Evolutionary conservation across 2,329 filamentous ascomycete species (phyloP).

Genomic region (Fusarium sp.): DNA sequence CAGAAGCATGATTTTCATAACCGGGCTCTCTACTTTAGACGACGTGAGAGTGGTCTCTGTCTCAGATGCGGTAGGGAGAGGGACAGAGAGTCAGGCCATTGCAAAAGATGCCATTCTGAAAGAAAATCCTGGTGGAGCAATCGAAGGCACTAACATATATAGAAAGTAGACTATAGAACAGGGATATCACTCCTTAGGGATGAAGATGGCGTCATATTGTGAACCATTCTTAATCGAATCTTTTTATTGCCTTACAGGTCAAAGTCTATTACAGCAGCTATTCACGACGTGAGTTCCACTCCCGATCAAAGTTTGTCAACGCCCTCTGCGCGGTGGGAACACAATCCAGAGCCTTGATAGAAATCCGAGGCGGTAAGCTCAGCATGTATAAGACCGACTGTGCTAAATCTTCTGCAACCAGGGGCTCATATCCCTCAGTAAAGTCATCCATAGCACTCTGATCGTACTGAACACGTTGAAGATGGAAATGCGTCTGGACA

Average conservation of each 20-base stretch:
- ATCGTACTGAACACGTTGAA: constrained; percentile 15
- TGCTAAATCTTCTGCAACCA: constrained; percentile 15
- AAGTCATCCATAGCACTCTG: constrained; percentile 13
- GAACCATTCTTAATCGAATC: fast-evolving
- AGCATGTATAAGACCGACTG: constrained; percentile 20
- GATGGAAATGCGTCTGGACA: constrained; percentile 23
- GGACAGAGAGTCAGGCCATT: neutral
- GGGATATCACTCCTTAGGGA: neutral
- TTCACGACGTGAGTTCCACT: neutral
- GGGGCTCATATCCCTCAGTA: constrained; percentile 6
- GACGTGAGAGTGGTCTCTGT: neutral
- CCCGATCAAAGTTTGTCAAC: neutral
- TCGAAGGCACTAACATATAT: fast-evolving
- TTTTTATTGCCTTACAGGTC: fast-evolving
- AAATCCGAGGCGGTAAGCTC: neutral
- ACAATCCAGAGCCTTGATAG: constrained; percentile 25
- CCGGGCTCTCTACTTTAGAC: fast-evolving
- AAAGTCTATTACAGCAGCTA: neutral
- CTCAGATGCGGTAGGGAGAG: neutral
- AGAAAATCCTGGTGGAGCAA: fast-evolving
- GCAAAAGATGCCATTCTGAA: neutral
- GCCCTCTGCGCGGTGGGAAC: constrained; percentile 12
- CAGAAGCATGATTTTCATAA: neutral
- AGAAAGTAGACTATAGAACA: neutral
- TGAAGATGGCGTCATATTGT: neutral